Base-by-base conservation (phyloP, 208 protist species). In the Tritrichomonas foetus region DNA sequence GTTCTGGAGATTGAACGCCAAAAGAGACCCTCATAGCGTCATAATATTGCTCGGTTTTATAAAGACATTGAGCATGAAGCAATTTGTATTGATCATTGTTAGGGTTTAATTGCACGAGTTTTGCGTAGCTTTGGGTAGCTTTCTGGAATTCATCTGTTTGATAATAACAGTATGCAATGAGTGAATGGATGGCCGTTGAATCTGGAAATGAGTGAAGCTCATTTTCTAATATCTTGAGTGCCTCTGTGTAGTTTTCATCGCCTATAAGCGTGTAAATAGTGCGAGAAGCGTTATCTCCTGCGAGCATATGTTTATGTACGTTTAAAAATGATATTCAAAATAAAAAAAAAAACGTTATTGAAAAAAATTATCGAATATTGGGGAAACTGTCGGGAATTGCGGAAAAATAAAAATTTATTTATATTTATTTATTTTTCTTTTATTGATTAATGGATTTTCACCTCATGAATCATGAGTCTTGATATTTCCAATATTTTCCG, bases 41-140 rank as follows among this genome's bases (percentile, higher is more conserved):
- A 66, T 95, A 94, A 95, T 98, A 98, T 5, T 96, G 96, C 25
- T 97, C 97, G 0, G 97, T 97, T 96, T 98, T 98, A 96, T 98
- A 99, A 8, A 99, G 96, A 5, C 97, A 96, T 95, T 99, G 98
- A 11, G 97, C 98, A 95, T 98, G 97, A 95, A 98, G 98, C 14
- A 99, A 95, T 55, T 97, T 97, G 95, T 99, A 99, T 95, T 98
- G 96, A 89, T 98, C 97, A 22, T 98, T 97, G 64, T 96, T 95
- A 13, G 98, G 98, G 95, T 97, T 98, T 33, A 97, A 93, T 94
- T 93, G 55, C 5, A 93, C 66, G 22, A 95, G 61, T 80, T 95
- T 66, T 0, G 75, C 94, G 69, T 95, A 95, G 20, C 41, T 25
- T 0, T 22, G 8, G 8, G 50, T 27, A 5, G 82, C 82, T 27